phyloP scores from a whole-genome alignment of 768 basidiomycete species.

The Collybiopsis confluens region DNA sequence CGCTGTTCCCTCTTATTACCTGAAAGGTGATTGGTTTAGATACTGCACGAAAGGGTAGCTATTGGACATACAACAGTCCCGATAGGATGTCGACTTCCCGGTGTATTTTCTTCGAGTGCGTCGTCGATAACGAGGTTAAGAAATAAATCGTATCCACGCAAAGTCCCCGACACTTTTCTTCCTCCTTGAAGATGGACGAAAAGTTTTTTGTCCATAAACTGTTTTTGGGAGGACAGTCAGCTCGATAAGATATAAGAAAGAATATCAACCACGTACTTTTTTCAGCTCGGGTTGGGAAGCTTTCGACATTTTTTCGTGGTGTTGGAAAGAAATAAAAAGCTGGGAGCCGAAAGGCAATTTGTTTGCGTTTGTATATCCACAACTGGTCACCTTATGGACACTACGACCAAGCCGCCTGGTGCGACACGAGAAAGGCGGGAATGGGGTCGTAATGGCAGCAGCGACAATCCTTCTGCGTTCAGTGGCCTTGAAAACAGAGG shows the following conservation, averaged over 20 bases:
- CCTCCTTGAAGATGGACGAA: conserved; percentile 93
- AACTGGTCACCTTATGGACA: background rate
- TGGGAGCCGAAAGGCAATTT: background rate
- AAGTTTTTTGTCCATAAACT: conserved; percentile 99
- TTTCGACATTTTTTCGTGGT: conserved; percentile 71
- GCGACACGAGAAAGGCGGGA: conserved; percentile 12
- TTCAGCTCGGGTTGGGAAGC: conserved; percentile 96
- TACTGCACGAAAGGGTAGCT: background rate
- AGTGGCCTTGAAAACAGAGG: conserved; percentile 35
- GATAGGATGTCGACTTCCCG: conserved; percentile 85
- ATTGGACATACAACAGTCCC: conserved; percentile 78
- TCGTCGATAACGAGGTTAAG: conserved; percentile 97
- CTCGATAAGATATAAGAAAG: conserved; percentile 1
- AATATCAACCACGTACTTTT: conserved; percentile 60
- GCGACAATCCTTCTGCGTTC: conserved; percentile 46
- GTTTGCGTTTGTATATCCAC: background rate
- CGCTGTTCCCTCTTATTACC: conserved; percentile 97
- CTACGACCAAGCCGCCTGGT: background rate
- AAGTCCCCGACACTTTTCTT: conserved; percentile 89
- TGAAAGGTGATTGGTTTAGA: conserved; percentile 25
- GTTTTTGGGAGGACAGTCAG: background rate
- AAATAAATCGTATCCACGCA: conserved; percentile 98
- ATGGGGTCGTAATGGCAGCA: conserved; percentile 41
- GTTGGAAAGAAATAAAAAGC: background rate
- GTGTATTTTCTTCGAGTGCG: conserved; percentile 84